Evolutionary conservation across 2,329 filamentous ascomycete genomes (phyloP), one percentile per base, ranked within the genome.

Genomic region (Talaromyces marneffei): DNA sequence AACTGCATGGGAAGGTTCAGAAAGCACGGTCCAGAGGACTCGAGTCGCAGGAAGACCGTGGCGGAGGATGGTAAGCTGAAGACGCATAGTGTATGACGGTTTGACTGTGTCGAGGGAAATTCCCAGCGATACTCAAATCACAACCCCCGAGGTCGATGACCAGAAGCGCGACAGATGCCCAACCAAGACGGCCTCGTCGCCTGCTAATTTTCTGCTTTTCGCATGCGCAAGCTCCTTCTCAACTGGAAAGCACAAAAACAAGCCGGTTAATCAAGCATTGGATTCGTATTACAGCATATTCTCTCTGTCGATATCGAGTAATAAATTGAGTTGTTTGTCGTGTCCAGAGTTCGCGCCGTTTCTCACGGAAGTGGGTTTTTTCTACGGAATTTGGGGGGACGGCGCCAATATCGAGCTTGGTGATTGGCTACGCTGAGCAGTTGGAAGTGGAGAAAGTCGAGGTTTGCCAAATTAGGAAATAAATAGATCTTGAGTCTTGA

Each of bases 21-120:
- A 31, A 57, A 81, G 75, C 18, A 88, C 83, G 29, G 84, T 83
- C 86, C 90, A 93, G 42, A 93, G 79, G 59, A 94, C 82, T 65
- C 85, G 85, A 60, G 86, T 83, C 42, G 89, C 83, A 7, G 91
- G 91, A 25, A 94, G 81, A 46, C 82, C 84, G 74, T 93, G 85
- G 61, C 91, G 87, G 65, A 86, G 85, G 59, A 95, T 84, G 37
- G 85, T 80, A 53, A 95, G 78, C 66, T 88, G 87, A 63, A 95
- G 82, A 69, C 91, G 89, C 82, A 94, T 85, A 54, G 4, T 23
- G 7, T 50, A n/a, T 7, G 25, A 10, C 18, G 3, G 46, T 29
- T 25, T 50, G 3, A 7, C 20, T 31, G 16, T 1, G 23, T 48
- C 44, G 44, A 48, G 16, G n/a, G n/a, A 27, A 6, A 27, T 27